Percentiles rank a stretch among this genome's conserved stretches.
These are phyloP conservation scores for Nephelium lappaceum DNA, from an alignment of 345 rosid genomes.

Conservation along the genomic window DNA sequence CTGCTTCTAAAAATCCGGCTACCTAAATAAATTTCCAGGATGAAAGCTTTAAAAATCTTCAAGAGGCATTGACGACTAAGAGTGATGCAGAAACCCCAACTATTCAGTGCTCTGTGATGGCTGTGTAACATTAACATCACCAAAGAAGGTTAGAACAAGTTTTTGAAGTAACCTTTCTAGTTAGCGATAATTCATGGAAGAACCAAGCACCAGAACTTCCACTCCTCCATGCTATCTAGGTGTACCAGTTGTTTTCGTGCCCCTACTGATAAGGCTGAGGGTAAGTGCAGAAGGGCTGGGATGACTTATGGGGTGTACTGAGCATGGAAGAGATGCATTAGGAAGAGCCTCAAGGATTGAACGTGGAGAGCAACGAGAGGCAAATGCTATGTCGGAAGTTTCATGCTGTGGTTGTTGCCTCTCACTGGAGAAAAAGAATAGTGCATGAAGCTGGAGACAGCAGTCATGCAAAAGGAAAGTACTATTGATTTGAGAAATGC, in stretches of 20 bases:
- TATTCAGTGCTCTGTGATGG: neutral
- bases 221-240: conserved; percentile 15
- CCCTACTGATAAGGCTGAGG: neutral
- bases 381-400: conserved; percentile 43
- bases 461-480: conserved; percentile 27
- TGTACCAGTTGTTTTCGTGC: conserved; percentile 9
- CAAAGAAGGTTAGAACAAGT: neutral
- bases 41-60: neutral
- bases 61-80: conserved; percentile 13
- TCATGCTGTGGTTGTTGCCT: conserved; percentile 40
- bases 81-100: conserved; percentile 7
- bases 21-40: conserved; percentile 1
- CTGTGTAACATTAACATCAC: neutral
- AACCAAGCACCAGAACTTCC: conserved; percentile 19
- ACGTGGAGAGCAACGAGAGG: conserved; percentile 47
- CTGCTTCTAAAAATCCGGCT: conserved; percentile 1
- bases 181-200: conserved; percentile 7
- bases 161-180: neutral
- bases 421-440: conserved; percentile 65
- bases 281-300: conserved; percentile 21
- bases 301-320: conserved; percentile 17
- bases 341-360: conserved; percentile 59
- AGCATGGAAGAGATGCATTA: conserved; percentile 37
- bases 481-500: conserved; percentile 21
- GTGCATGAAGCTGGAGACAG: conserved; percentile 44